Percentiles rank a stretch among this genome's conserved stretches.
These are phyloP conservation scores for Chaetomiaceae sp. DNA, from an alignment of 2,329 filamentous ascomycete species.

Conservation along the genomic window DNA sequence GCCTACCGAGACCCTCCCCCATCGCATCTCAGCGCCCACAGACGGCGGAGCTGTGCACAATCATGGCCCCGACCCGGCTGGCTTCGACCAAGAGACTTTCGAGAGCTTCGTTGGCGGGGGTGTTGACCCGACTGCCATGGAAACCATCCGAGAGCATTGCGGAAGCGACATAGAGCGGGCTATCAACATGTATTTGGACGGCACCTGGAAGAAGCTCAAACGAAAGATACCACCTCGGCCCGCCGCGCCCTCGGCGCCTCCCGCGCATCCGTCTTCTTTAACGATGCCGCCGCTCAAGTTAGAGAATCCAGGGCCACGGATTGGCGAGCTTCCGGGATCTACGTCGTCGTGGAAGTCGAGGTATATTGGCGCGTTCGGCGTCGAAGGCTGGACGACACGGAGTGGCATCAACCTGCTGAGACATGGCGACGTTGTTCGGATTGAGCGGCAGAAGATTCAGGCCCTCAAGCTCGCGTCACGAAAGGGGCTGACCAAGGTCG, in stretches of 20 bases:
- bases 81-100: constrained; percentile 55
- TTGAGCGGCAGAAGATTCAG: constrained; percentile 78
- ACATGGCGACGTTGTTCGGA: constrained; percentile 76
- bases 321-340: too few species aligned
- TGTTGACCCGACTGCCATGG: constrained; percentile 44
- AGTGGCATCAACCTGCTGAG: constrained; percentile 72
- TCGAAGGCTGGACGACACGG: constrained; percentile 84
- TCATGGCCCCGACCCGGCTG: constrained; percentile 26
- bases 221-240: not conserved
- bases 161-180: constrained; percentile 56
- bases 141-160: constrained; percentile 49
- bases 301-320: too few species aligned
- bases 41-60: not conserved
- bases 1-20: not conserved
- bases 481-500: constrained; percentile 42
- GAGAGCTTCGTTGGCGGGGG: constrained; percentile 56
- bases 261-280: too few species aligned
- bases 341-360: too few species aligned
- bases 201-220: constrained; percentile 55
- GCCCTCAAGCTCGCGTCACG: constrained; percentile 44
- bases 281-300: too few species aligned
- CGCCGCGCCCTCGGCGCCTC: not conserved
- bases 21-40: not conserved
- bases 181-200: constrained; percentile 66
- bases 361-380: constrained; percentile 90